Evolutionary conservation across 768 basidiomycete species (phyloP).

Genomic region (Leccinum subgranulosum): DNA sequence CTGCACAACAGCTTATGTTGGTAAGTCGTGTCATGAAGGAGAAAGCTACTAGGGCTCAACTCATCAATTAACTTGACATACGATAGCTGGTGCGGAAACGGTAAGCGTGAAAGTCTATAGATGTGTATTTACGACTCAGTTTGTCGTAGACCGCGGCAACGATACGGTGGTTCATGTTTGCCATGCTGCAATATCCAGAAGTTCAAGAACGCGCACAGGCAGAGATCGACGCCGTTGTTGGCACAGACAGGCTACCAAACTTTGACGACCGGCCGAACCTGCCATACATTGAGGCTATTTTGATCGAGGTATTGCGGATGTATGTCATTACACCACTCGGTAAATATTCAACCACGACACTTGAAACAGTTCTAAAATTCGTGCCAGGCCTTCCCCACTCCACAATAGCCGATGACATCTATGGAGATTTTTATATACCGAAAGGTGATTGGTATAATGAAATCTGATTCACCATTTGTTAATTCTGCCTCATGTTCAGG

Average conservation of each 20-base stretch:
- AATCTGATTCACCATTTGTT: background rate
- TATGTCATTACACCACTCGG: conserved; percentile 26
- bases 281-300: conserved; percentile 29
- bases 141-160: conserved; percentile 8
- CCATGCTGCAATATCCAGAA: conserved; percentile 31
- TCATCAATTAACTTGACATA: background rate
- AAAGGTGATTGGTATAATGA: conserved; percentile 13
- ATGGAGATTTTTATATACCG: conserved; percentile 17
- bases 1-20: conserved; percentile 12
- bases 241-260: conserved; percentile 25
- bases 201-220: conserved; percentile 30
- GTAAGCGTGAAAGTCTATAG: background rate
- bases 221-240: conserved; percentile 30
- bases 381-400: conserved; percentile 15
- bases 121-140: background rate
- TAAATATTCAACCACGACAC: background rate
- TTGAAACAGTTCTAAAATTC: background rate
- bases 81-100: conserved; percentile 20
- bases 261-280: conserved; percentile 22
- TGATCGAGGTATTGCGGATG: conserved; percentile 30
- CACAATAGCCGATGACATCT: conserved; percentile 17
- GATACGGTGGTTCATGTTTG: conserved; percentile 28
- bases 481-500: conserved; percentile 7
- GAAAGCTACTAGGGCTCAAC: background rate
- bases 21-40: conserved; percentile 7